Evolutionary conservation across 1,284 basidiomycete genomes (phyloP).

Genomic region (Leccinum olivaceoglutinosum): DNA sequence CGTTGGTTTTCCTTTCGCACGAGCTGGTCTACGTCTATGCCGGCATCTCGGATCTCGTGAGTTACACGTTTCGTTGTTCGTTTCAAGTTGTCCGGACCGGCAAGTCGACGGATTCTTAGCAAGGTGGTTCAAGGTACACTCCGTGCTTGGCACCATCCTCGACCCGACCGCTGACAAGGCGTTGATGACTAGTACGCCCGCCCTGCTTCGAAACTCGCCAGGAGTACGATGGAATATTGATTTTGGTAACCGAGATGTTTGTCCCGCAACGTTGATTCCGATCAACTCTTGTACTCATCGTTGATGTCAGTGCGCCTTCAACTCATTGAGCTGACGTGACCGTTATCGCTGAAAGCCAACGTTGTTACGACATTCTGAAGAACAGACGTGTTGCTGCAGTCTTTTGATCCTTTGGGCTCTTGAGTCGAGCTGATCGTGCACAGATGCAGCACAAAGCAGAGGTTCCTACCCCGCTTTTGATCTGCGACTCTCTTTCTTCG

Average conservation of each 20-base stretch:
- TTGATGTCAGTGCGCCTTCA: constrained; percentile 64
- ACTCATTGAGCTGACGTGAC: constrained; percentile 38
- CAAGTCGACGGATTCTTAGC: constrained; percentile 87
- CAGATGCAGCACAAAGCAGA: not conserved
- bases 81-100: constrained; percentile 5
- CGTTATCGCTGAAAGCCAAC: constrained; percentile 35
- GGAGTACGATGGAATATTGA: constrained; percentile 63
- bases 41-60: constrained; percentile 70
- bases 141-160: constrained; percentile 78
- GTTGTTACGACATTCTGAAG: not conserved
- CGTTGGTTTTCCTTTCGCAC: no score
- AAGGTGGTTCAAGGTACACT: constrained; percentile 72
- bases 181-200: constrained; percentile 68
- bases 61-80: constrained; percentile 22
- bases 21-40: no score
- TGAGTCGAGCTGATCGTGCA: constrained; percentile 64
- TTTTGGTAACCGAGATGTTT: constrained; percentile 85
- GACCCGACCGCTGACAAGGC: constrained; percentile 98
- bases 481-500: constrained; percentile 37
- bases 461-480: constrained; percentile 42
- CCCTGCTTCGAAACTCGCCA: constrained; percentile 70
- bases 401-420: constrained; percentile 39
- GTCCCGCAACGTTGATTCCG: constrained; percentile 74
- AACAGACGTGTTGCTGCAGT: constrained; percentile 51
- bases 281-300: constrained; percentile 74